phyloP scores from a whole-genome alignment of 352 stramenopile genomes.

The Pythium plurisporium region DNA sequence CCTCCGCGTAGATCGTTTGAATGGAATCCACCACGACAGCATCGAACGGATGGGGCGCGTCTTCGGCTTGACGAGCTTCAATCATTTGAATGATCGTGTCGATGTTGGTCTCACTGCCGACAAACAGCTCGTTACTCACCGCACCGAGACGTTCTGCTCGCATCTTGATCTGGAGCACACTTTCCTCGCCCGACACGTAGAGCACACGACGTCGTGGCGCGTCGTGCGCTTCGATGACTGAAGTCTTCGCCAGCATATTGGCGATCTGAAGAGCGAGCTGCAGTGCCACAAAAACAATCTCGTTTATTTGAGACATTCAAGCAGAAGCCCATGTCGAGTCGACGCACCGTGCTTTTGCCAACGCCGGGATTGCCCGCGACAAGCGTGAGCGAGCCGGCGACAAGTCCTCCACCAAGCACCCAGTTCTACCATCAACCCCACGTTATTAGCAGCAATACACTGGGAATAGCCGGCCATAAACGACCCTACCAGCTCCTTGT shows the following conservation, averaged over 20 bases:
- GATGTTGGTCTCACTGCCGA: conserved; percentile 83
- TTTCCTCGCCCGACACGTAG: conserved; percentile 97
- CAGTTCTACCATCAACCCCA: conserved; percentile 69
- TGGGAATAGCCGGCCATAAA: too few relatives aligned
- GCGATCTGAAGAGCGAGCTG: conserved; percentile 92
- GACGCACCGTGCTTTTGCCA: conserved; percentile 84
- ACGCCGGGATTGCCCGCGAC: conserved; percentile 94
- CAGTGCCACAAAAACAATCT: background rate
- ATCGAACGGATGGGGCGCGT: conserved; percentile 37
- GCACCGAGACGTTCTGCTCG: conserved; percentile 85
- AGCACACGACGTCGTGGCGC: conserved; percentile 55
- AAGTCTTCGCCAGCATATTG: conserved; percentile 64
- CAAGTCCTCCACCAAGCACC: conserved; percentile 95
- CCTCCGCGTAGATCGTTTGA: conserved; percentile 92
- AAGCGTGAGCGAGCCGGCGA: conserved; percentile 93
- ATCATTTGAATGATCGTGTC: conserved; percentile 67
- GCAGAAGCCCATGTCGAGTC: background rate
- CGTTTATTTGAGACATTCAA: too few relatives aligned
- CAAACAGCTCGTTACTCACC: conserved; percentile 58
- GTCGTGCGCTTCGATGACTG: background rate
- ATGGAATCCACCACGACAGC: conserved; percentile 95
- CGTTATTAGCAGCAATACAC: too few relatives aligned
- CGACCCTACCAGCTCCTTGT: conserved; percentile 66
- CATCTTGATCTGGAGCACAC: conserved; percentile 93
- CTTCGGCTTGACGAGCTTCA: conserved; percentile 23